Conservation (phyloP, 1,139 yeast genomes). For the Taphrina deformans region DNA sequence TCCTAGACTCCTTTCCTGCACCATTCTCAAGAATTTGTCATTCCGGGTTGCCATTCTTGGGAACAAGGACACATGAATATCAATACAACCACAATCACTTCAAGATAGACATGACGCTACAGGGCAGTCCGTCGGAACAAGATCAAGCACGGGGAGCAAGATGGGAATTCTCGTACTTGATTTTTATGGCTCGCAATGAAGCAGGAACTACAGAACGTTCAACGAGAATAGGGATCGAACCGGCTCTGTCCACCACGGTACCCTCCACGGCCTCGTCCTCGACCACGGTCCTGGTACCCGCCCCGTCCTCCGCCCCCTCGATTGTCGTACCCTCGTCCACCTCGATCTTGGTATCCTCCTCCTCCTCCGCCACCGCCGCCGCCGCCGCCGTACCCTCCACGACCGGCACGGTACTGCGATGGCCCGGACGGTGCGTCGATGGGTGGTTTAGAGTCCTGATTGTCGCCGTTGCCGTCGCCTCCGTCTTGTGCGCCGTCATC, state of each 20-base stretch:
- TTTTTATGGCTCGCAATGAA: too few relatives aligned
- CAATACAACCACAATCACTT: too few relatives aligned
- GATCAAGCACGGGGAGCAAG: too few relatives aligned
- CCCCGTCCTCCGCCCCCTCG: slow-evolving; percentile 39
- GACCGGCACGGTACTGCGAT: slow-evolving; percentile 13
- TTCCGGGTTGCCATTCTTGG: too few relatives aligned
- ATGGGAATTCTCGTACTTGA: too few relatives aligned
- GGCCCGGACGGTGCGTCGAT: slow-evolving; percentile 30
- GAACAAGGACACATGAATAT: too few relatives aligned
- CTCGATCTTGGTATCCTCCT: slow-evolving; percentile 37
- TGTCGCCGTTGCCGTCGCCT: slow-evolving; percentile 6
- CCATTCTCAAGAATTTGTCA: too few relatives aligned
- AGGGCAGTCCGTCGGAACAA: too few relatives aligned
- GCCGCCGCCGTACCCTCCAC: slow-evolving; percentile 39
- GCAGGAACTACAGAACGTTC: too few relatives aligned
- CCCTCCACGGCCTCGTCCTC: slow-evolving; percentile 39
- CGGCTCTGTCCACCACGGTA: slow-evolving; percentile 43
- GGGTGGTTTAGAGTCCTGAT: slow-evolving; percentile 17
- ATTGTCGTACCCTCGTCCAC: slow-evolving; percentile 31
- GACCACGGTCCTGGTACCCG: slow-evolving; percentile 31
- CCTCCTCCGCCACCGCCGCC: slow-evolving; percentile 39
- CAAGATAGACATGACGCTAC: too few relatives aligned
- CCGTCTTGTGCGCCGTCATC: slow-evolving; percentile 19
- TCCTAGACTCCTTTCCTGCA: too few relatives aligned
- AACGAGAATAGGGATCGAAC: slow-evolving; percentile 45